These are phyloP conservation scores for Auxenochlorella pyrenoidosa DNA, from an alignment of 139 green algal species.

Conservation along the genomic window DNA sequence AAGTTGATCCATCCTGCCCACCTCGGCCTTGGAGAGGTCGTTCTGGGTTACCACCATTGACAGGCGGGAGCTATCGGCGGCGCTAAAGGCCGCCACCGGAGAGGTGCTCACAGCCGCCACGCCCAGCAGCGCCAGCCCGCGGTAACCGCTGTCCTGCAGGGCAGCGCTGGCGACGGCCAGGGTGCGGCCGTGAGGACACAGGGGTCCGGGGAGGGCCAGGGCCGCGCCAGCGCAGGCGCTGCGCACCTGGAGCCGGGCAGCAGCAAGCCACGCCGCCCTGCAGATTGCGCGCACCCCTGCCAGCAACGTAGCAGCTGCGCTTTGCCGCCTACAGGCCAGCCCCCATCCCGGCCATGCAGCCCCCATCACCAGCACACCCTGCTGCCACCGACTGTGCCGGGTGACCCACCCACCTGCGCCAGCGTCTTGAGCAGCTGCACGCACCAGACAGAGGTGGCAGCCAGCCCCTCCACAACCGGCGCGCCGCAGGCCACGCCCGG, in stretches of 20 bases:
- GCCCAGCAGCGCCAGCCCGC: conserved; percentile 71
- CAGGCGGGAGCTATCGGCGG: conserved; percentile 61
- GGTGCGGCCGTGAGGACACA: too few relatives aligned
- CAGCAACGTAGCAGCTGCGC: too few relatives aligned
- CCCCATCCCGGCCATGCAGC: too few relatives aligned
- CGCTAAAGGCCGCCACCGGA: conserved; percentile 52
- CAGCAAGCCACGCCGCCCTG: too few relatives aligned
- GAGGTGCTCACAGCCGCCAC: conserved; percentile 71
- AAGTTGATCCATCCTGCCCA: neutral
- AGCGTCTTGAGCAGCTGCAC: conserved; percentile 80
- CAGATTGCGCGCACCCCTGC: too few relatives aligned
- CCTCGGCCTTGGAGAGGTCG: neutral
- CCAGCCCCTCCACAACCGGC: conserved; percentile 73
- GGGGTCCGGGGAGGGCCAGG: too few relatives aligned
- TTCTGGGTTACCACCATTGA: conserved; percentile 25
- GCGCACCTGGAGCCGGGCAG: too few relatives aligned
- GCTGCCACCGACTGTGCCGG: too few relatives aligned
- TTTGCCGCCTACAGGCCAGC: too few relatives aligned
- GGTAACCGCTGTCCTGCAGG: conserved; percentile 55
- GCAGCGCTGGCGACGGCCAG: neutral
- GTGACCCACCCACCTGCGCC: conserved; percentile 57
- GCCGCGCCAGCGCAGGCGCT: too few relatives aligned
- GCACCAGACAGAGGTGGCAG: conserved; percentile 82
- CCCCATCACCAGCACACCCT: too few relatives aligned
- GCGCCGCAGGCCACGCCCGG: conserved; percentile 62